Evolutionary conservation across 176 grass and related monocot species (phyloP).

Genomic region (Hsuehochloa calcarea): DNA sequence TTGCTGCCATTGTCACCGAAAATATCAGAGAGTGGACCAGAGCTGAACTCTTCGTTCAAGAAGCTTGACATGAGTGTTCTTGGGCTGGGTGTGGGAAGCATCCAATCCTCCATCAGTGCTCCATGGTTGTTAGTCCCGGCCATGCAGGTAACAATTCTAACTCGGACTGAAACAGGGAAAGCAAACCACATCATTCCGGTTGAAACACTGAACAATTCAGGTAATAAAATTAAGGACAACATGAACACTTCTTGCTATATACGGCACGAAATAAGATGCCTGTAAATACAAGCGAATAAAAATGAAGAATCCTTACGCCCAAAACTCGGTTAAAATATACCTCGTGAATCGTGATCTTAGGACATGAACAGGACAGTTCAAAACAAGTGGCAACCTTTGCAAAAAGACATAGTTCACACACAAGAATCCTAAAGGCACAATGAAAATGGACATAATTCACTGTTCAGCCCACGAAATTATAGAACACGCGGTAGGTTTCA

Average conservation of each 20-base stretch:
- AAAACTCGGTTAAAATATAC: not conserved
- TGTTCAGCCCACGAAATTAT: not conserved
- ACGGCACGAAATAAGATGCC: not conserved
- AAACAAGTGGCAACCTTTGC: not conserved
- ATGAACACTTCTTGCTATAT: not conserved
- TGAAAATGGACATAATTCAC: not conserved
- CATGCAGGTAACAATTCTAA: slow-evolving; percentile 22
- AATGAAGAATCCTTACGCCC: not conserved
- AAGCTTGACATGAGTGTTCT: slow-evolving; percentile 58
- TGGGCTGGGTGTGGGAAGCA: slow-evolving; percentile 62
- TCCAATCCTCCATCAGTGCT: slow-evolving; percentile 62
- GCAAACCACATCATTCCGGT: not conserved
- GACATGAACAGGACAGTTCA: not conserved
- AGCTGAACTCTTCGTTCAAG: slow-evolving; percentile 57
- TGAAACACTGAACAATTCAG: not conserved
- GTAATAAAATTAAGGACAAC: not conserved
- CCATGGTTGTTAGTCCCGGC: slow-evolving; percentile 22
- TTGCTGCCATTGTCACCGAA: slow-evolving; percentile 29
- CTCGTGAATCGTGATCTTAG: not conserved
- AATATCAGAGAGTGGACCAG: slow-evolving; percentile 35
- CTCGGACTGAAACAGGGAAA: slow-evolving; percentile 9
- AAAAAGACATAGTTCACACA: not conserved
- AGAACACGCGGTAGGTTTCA: not conserved
- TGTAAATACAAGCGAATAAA: not conserved
- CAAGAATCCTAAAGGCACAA: not conserved